Percentiles rank a stretch among this genome's conserved stretches.
These are phyloP conservation scores for Coleophoma crateriformis DNA, from an alignment of 2,329 filamentous ascomycete genomes.

Conservation along the genomic window DNA sequence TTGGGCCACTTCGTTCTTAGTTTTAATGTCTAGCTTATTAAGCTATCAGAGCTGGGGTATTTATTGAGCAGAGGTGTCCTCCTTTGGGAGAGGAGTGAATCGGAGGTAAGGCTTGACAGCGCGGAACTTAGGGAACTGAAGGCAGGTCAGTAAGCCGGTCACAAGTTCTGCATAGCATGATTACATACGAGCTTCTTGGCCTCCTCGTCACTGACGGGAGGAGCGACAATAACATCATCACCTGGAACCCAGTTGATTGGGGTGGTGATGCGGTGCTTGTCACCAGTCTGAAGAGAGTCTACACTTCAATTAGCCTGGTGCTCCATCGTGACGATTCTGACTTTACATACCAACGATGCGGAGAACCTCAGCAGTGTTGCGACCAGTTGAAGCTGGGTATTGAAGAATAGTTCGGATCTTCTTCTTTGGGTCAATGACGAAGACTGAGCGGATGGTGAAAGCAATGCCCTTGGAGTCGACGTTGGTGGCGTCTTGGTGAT, in stretches of 20 bases:
- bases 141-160: no score
- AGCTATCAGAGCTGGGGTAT: background rate
- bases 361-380: constrained; percentile 75
- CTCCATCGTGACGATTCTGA: no score
- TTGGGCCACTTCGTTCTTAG: no score
- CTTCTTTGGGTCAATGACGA: constrained; percentile 91
- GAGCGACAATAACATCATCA: constrained; percentile 89
- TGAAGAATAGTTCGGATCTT: constrained; percentile 88
- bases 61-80: constrained; percentile 29
- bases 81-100: constrained; percentile 62
- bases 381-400: constrained; percentile 87
- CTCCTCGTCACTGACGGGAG: constrained; percentile 74
- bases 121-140: constrained; percentile 75
- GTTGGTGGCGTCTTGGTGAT: constrained; percentile 77
- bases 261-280: constrained; percentile 83
- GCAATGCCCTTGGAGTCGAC: constrained; percentile 71
- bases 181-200: constrained; percentile 48
- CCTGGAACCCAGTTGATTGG: constrained; percentile 88
- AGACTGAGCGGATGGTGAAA: constrained; percentile 92
- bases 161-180: no score
- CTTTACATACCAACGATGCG: constrained; percentile 48
- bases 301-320: no score
- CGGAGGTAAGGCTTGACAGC: constrained; percentile 68
- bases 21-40: no score
- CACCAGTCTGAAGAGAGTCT: constrained; percentile 74